phyloP scores from a whole-genome alignment of 305 asterid species.

The Andrographis paniculata region DNA sequence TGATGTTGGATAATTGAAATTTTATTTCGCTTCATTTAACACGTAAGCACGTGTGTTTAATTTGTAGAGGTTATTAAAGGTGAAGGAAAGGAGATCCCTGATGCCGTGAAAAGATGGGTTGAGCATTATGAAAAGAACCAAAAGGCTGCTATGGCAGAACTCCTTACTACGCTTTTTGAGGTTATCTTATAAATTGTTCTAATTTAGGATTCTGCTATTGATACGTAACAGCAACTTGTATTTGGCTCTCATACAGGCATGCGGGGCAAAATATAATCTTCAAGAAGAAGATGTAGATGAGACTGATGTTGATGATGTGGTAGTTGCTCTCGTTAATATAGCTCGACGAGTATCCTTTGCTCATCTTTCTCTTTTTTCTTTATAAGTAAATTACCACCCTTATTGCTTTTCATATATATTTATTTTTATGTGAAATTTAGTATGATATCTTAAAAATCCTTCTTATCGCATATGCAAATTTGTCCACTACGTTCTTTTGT shows the following conservation, averaged over 20 bases:
- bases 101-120: constrained; percentile 77
- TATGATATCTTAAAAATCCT: no score
- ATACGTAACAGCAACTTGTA: constrained; percentile 5
- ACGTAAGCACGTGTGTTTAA: constrained; percentile 14
- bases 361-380: constrained; percentile 13
- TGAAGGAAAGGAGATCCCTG: constrained; percentile 67
- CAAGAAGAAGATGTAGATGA: constrained; percentile 66
- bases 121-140: constrained; percentile 69
- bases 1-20: not conserved
- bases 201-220: constrained; percentile 5
- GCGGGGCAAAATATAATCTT: constrained; percentile 78
- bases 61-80: constrained; percentile 72
- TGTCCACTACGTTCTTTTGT: no score
- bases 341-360: constrained; percentile 59
- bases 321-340: constrained; percentile 79
- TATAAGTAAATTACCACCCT: not conserved
- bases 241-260: constrained; percentile 44
- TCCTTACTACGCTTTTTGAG: constrained; percentile 82
- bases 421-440: no score
- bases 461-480: no score
- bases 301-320: constrained; percentile 82
- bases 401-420: not conserved
- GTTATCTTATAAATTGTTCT: constrained; percentile 30
- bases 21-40: not conserved
- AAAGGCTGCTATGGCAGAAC: constrained; percentile 64